Base-by-base conservation (phyloP, 441 rosid species). In the Raphanus hybrid region DNA sequence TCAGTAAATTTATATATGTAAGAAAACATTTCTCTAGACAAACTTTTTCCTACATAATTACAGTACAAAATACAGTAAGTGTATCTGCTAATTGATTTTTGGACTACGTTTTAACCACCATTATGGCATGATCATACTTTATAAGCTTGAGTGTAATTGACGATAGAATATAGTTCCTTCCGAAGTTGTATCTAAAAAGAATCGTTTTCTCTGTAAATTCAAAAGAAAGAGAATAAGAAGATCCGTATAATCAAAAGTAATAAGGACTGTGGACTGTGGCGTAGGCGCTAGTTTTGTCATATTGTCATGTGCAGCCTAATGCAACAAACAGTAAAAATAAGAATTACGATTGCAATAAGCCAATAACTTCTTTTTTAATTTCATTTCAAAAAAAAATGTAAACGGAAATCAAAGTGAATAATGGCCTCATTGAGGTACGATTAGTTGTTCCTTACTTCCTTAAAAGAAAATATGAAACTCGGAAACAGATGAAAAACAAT, bases 221-320 rank as follows among this genome's bases (percentile, higher is more conserved):
- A 7, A 7, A 6, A 61, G 39, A 61, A 29, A 29, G 66, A 29
- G 66, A 6, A 14, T 62, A 32, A 32, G 23, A 61, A 61, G 39
- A 14, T 5, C 26, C 59, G 26, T 54, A 54, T 16, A 54, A 16
- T 61, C 41, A 62, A 62, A 61, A 32, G 66, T 7, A n/a, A 32
- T 7, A n/a, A 32, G 41, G 45, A 14, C 37, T 34, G 41, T 27
- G 65, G 41, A 54, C 18, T 50, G 57, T 54, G 59, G 59, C 66
- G 23, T 62, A 32, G 23, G 11, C 43, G 3, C 67, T 63, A 63
- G 67, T 34, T 18, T 18, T 16, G 26, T 54, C 57, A 54, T 54
- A 54, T 54, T 54, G 59, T 54, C 59, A 54, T 54, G 59, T 54
- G 59, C 59, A 54, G 59, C 59, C 59, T 54, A 16, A 52, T 52